A percentile compares a stretch with the other conserved stretches of the same genome.
phyloP scores from a whole-genome alignment of 805 yeast genomes.

The Wickerhamiella kazuoi region DNA sequence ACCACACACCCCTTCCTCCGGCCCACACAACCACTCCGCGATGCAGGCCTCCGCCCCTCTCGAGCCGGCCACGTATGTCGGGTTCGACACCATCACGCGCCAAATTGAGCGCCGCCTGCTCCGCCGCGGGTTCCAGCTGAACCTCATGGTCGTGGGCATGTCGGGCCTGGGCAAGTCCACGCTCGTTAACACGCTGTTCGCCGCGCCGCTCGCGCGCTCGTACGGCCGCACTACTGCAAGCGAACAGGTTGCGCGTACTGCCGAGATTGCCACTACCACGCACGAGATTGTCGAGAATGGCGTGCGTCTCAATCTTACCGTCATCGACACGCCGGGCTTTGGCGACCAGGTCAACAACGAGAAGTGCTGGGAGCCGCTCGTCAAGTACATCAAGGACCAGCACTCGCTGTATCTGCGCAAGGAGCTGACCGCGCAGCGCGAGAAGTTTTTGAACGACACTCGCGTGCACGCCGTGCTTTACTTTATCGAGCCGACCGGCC shows the following conservation, averaged over 20 bases:
- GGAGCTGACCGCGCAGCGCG: constrained; percentile 90
- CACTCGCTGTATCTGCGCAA: constrained; percentile 79
- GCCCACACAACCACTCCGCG: too few relatives aligned
- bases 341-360: constrained; percentile 94
- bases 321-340: constrained; percentile 95
- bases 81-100: constrained; percentile 88
- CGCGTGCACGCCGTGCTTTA: constrained; percentile 88
- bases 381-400: constrained; percentile 88
- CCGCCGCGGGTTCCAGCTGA: constrained; percentile 87
- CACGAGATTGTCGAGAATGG: constrained; percentile 59
- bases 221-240: constrained; percentile 49
- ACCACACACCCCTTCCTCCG: too few relatives aligned
- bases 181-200: constrained; percentile 72
- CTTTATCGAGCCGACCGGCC: constrained; percentile 76
- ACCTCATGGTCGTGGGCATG: constrained; percentile 78
- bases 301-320: constrained; percentile 67
- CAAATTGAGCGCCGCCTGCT: constrained; percentile 86
- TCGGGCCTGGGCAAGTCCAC: constrained; percentile 94
- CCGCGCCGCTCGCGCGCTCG: constrained; percentile 59
- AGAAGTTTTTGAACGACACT: constrained; percentile 61
- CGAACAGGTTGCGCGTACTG: constrained; percentile 69
- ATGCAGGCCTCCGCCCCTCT: constrained; percentile 1
- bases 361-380: constrained; percentile 91
- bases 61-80: constrained; percentile 64
- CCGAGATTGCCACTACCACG: constrained; percentile 43